Conservation (phyloP, 108 stramenopile genomes). For the Fistulifera pelliculosa region DNA sequence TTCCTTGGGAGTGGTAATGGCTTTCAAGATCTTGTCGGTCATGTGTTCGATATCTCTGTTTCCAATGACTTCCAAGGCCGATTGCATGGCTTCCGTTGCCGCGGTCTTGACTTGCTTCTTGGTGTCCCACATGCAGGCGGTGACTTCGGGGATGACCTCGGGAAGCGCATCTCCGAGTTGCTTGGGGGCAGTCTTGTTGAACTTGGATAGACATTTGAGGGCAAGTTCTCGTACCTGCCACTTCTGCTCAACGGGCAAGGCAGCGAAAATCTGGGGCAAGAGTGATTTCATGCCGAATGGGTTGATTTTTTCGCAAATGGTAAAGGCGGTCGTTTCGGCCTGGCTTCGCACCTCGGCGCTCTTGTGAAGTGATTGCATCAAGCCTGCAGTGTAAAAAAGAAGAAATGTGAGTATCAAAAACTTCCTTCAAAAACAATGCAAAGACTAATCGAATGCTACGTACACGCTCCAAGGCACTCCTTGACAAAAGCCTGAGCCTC, state of each 20-base stretch:
- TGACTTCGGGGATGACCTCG: slow-evolving; percentile 89
- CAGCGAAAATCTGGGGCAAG: slow-evolving; percentile 68
- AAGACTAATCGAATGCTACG: slow-evolving; percentile 7
- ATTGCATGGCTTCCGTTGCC: slow-evolving; percentile 85
- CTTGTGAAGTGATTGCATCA: slow-evolving; percentile 65
- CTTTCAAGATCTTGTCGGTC: slow-evolving; percentile 87
- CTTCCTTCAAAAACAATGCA: background rate
- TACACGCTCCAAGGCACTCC: slow-evolving; percentile 61
- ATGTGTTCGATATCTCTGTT: slow-evolving; percentile 99
- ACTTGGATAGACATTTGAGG: slow-evolving; percentile 64
- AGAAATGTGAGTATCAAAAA: background rate
- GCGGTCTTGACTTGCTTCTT: slow-evolving; percentile 96
- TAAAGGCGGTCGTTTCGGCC: slow-evolving; percentile 58
- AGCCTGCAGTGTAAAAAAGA: slow-evolving; percentile 17
- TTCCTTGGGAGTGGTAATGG: slow-evolving; percentile 92
- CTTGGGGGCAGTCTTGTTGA: slow-evolving; percentile 64
- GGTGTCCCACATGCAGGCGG: slow-evolving; percentile 96
- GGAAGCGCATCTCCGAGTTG: slow-evolving; percentile 83
- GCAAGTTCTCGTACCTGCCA: slow-evolving; percentile 81
- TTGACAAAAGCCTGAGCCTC: slow-evolving; percentile 71
- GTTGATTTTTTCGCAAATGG: slow-evolving; percentile 72
- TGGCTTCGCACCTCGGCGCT: slow-evolving; percentile 48
- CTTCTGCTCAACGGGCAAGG: slow-evolving; percentile 81
- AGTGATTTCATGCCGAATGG: slow-evolving; percentile 86
- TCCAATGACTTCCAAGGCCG: slow-evolving; percentile 88